Evolutionary conservation across 148 eudicot genomes (phyloP), one percentile per base, ranked within the genome.

Genomic region (Fagopyrum tataricum): DNA sequence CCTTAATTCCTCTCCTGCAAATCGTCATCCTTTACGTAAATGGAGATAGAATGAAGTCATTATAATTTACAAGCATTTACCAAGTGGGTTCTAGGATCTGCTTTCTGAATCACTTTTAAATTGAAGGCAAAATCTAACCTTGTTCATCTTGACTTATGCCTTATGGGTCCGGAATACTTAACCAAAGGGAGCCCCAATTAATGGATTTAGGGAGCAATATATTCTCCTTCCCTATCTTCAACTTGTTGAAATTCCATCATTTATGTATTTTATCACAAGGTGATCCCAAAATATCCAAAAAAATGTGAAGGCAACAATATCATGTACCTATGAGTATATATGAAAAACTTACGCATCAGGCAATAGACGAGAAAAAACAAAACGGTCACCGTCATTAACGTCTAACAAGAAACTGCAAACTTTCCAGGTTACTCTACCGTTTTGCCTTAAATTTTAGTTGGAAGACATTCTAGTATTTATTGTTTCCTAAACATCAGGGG

Each of bases 401-500:
- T 95, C 98, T 23, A 95, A 89, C 82, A 95, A 78, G 2, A 95
- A 97, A 40, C 87, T 95, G 81, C 98, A 91, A 62, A 97, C 96
- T 82, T 91, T 92, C 91, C 92, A 91, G 10, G 96, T 85, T n/a
- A 88, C 77, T 82, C 96, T 78, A 74, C 77, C 76, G 78, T 77
- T 86, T 73, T 59, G 78, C 64, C 56, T 72, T 46, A 78, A 76
- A 39, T 71, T 77, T 41, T 72, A 80, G 43, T 23, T 55, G 23
- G 62, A 43, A 15, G 78, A 56, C 74, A 69, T 42, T 46, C 37
- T 31, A 1, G 37, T 1, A 31, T 31, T 31, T 31, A 31, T 31
- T 2, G 37, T 1, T 31, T 31, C 37, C 2, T 2, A 31, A 31
- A 31, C 37, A 31, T 31, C 37, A 31, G 37, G 37, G n/a, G n/a